phyloP scores from a whole-genome alignment of 805 yeast species.

The Ogataea philodendri region DNA sequence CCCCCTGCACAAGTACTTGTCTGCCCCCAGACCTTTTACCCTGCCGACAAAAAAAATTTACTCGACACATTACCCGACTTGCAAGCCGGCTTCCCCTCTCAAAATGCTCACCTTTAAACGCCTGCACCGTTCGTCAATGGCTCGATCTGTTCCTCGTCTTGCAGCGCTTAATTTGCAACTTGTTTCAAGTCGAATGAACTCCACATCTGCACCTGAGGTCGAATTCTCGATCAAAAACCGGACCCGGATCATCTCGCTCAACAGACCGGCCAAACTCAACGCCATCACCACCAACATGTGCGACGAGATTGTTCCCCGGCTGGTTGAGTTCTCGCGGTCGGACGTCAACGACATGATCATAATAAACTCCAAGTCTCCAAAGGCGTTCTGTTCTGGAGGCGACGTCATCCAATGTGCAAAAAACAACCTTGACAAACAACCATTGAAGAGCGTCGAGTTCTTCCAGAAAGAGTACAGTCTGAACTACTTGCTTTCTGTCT shows the following conservation, averaged over 20 bases:
- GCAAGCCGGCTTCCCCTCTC: slow-evolving; percentile 14
- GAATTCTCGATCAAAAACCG: slow-evolving; percentile 59
- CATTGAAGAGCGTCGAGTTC: slow-evolving; percentile 54
- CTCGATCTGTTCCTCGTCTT: slow-evolving; percentile 7
- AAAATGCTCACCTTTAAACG: slow-evolving; percentile 11
- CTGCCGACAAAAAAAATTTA: slow-evolving; percentile 12
- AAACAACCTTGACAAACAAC: slow-evolving; percentile 47
- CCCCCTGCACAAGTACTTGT: too few species aligned
- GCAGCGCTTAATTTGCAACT: slow-evolving; percentile 7
- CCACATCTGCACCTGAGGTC: slow-evolving; percentile 44
- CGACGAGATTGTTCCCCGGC: slow-evolving; percentile 63
- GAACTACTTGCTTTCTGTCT: slow-evolving; percentile 77
- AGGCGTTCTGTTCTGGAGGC: slow-evolving; percentile 93
- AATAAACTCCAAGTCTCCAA: slow-evolving; percentile 61
- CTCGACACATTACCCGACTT: slow-evolving; percentile 17
- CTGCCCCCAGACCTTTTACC: too few species aligned
- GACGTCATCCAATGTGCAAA: slow-evolving; percentile 83
- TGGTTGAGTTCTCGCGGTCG: slow-evolving; percentile 74
- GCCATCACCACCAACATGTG: slow-evolving; percentile 81
- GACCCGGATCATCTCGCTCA: slow-evolving; percentile 71
- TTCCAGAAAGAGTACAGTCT: slow-evolving; percentile 80
- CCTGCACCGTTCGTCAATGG: slow-evolving; percentile 9
- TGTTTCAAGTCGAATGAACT: slow-evolving; percentile 7
- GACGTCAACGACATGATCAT: slow-evolving; percentile 62
- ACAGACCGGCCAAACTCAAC: slow-evolving; percentile 81